A percentile compares a stretch with the other conserved stretches of the same genome.
Conservation (phyloP, 106 monocot genomes). For the Dendrobium officinale region DNA sequence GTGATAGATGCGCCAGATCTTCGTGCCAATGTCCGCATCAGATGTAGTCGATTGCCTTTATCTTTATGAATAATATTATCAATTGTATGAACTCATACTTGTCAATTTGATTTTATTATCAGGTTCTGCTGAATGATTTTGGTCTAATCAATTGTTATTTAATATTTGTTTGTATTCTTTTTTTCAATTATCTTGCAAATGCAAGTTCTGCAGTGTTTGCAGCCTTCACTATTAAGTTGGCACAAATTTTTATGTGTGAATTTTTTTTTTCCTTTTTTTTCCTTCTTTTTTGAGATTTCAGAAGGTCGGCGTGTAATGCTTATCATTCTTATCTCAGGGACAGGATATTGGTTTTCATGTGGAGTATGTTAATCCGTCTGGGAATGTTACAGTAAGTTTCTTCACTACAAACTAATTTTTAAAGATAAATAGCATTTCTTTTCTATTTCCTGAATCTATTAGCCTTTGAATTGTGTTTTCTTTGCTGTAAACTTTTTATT, state of each 20-base stretch:
- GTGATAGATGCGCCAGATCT: too few species aligned
- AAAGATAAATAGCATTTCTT: not conserved
- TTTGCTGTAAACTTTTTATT: not conserved
- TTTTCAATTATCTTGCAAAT: not conserved
- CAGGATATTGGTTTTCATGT: slow-evolving; percentile 94
- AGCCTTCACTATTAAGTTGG: not conserved
- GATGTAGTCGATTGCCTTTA: not conserved
- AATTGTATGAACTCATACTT: not conserved
- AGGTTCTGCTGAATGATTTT: not conserved
- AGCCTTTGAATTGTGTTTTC: not conserved
- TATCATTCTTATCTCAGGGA: not conserved
- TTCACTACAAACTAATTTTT: not conserved
- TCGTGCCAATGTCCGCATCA: too few species aligned
- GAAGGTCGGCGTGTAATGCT: not conserved
- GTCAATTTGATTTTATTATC: not conserved
- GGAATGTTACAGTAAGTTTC: slow-evolving; percentile 59
- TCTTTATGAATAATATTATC: not conserved
- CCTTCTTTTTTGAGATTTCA: not conserved
- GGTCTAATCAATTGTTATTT: not conserved
- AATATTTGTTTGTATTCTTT: not conserved
- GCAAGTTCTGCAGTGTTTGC: not conserved
- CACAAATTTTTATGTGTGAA: not conserved
- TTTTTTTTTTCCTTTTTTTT: not conserved
- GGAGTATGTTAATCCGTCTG: slow-evolving; percentile 82
- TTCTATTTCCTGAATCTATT: not conserved